Conservation (phyloP, 2,329 filamentous ascomycete species). For the Fusarium pseudoanthophilum region DNA sequence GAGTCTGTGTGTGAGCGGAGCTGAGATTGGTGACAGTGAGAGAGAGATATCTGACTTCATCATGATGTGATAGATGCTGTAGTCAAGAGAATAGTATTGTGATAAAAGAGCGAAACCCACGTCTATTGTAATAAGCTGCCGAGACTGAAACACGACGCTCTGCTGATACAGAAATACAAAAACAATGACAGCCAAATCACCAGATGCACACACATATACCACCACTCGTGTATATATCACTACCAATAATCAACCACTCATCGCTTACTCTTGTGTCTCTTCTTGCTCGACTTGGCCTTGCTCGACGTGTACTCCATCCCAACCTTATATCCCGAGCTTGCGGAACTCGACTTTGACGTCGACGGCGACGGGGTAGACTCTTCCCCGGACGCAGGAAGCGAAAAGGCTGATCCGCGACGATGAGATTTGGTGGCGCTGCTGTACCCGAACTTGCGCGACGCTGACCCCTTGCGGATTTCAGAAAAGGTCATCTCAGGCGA, state of each 20-base stretch:
- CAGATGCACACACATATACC: constrained; percentile 1
- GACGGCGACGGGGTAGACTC: constrained; percentile 33
- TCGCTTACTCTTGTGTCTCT: constrained; percentile 42
- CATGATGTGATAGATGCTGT: neutral
- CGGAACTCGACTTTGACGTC: constrained; percentile 38
- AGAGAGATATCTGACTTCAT: neutral
- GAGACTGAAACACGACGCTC: neutral
- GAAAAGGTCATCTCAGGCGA: constrained; percentile 52
- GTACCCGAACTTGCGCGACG: constrained; percentile 52
- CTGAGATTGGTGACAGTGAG: neutral
- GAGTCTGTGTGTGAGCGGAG: constrained; percentile 3
- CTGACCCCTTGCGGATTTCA: constrained; percentile 52
- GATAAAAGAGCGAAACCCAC: neutral
- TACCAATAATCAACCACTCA: neutral
- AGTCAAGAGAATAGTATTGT: neutral
- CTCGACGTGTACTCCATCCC: constrained; percentile 47
- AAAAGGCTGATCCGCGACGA: constrained; percentile 46
- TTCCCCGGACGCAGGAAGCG: constrained; percentile 30
- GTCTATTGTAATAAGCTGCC: neutral
- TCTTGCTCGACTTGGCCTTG: constrained; percentile 45
- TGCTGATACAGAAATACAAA: neutral
- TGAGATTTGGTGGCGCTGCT: constrained; percentile 45
- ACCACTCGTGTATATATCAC: neutral
- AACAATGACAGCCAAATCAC: neutral
- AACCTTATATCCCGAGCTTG: constrained; percentile 42